Evolutionary conservation across 1,284 basidiomycete species (phyloP).

Genomic region (Trametes sp.): DNA sequence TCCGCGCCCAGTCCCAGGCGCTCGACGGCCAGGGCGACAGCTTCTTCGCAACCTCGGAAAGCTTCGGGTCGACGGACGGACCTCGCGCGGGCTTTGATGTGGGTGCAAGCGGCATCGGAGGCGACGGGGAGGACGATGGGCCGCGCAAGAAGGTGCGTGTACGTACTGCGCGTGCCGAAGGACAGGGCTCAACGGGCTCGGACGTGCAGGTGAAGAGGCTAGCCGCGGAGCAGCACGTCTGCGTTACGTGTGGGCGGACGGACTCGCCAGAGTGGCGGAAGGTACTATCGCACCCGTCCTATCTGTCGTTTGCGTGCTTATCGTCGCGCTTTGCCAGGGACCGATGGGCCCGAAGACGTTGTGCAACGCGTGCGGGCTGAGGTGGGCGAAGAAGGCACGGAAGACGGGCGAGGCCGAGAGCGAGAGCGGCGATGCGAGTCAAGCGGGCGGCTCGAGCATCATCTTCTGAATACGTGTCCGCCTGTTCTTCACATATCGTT

Average conservation of each 20-base stretch:
- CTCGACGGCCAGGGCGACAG: constrained; percentile 22
- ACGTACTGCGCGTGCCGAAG: background rate
- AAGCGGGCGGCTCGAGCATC: constrained; percentile 5
- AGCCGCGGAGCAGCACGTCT: constrained; percentile 71
- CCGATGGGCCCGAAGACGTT: constrained; percentile 86
- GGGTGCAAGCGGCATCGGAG: constrained; percentile 4
- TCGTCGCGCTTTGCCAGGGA: constrained; percentile 55
- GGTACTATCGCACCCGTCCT: constrained; percentile 51
- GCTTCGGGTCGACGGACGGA: constrained; percentile 19
- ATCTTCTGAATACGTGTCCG: constrained; percentile 19
- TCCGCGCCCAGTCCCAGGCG: constrained; percentile 43
- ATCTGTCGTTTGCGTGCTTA: constrained; percentile 23
- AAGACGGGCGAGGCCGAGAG: constrained; percentile 36
- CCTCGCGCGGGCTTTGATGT: constrained; percentile 17
- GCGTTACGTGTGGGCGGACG: constrained; percentile 80
- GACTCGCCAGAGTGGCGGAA: constrained; percentile 88
- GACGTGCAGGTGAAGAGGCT: constrained; percentile 56
- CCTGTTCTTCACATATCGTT: background rate
- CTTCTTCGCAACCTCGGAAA: constrained; percentile 25
- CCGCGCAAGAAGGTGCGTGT: constrained; percentile 50
- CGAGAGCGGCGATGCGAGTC: constrained; percentile 15
- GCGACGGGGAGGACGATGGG: constrained; percentile 27
- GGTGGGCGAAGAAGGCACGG: constrained; percentile 80
- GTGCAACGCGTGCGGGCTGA: constrained; percentile 87
- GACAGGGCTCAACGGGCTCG: constrained; percentile 36